Evolutionary conservation across 768 basidiomycete genomes (phyloP).

Genomic region (Tulasnella sp.): DNA sequence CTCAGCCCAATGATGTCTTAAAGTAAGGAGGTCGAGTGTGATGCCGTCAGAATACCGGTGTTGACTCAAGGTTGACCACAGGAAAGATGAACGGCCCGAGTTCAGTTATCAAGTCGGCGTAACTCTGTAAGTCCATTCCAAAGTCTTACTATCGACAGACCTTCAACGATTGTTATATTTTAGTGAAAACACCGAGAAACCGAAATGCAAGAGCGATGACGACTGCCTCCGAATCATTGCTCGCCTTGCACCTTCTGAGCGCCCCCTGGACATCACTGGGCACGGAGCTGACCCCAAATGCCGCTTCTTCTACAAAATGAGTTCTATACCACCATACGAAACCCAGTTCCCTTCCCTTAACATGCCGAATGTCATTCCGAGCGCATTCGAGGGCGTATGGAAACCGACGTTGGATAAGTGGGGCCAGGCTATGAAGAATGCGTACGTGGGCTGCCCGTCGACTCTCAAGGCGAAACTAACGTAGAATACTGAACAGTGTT

Average conservation of each 20-base stretch:
- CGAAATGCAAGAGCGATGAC: slow-evolving; percentile 80
- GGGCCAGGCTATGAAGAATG: slow-evolving; percentile 85
- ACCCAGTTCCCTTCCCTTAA: slow-evolving; percentile 78
- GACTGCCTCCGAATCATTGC: slow-evolving; percentile 82
- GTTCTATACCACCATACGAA: slow-evolving; percentile 70
- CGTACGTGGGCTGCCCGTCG: slow-evolving; percentile 54
- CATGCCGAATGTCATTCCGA: slow-evolving; percentile 80
- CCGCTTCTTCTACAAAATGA: slow-evolving; percentile 91
- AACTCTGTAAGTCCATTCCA: slow-evolving; percentile 58
- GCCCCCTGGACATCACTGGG: slow-evolving; percentile 70
- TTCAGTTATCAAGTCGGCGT: slow-evolving; percentile 91
- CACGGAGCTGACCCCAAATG: slow-evolving; percentile 88
- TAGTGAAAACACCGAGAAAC: slow-evolving; percentile 78
- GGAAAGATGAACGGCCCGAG: slow-evolving; percentile 79
- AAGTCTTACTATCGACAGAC: slow-evolving; percentile 42
- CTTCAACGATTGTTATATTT: not conserved
- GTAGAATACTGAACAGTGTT: slow-evolving; percentile 55
- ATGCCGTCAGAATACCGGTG: not conserved
- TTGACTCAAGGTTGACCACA: not conserved
- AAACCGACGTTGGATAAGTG: slow-evolving; percentile 75
- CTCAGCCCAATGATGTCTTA: slow-evolving; percentile 64
- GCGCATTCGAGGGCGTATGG: slow-evolving; percentile 67
- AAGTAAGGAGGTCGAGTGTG: slow-evolving; percentile 41
- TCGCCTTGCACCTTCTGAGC: slow-evolving; percentile 70
- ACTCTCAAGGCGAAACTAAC: not conserved